phyloP scores from a whole-genome alignment of 2,329 filamentous ascomycete species.

The Aspergillus melleus region DNA sequence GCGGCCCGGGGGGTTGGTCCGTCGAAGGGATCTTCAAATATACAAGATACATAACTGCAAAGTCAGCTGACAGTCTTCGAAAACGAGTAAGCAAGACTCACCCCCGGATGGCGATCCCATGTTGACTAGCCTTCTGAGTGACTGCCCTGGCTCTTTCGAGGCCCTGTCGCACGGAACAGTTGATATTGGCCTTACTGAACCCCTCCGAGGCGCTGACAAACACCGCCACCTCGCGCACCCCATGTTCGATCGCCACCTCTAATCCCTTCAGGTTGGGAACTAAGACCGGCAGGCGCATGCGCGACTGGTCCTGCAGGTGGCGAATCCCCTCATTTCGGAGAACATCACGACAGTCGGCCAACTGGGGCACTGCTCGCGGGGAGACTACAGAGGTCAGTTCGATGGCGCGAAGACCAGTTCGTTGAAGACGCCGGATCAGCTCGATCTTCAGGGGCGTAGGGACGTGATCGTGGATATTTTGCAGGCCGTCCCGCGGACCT shows the following conservation, averaged over 20 bases:
- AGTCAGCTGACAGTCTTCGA: not conserved
- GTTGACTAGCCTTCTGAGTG: conserved; percentile 24
- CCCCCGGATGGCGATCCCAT: conserved; percentile 37
- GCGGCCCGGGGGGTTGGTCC: conserved; percentile 54
- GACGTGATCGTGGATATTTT: conserved; percentile 76
- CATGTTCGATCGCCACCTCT: conserved; percentile 57
- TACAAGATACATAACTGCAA: conserved; percentile 40
- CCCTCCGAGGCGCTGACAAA: conserved; percentile 45
- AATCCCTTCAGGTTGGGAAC: conserved; percentile 44
- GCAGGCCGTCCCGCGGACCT: conserved; percentile 80
- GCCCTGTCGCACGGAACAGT: conserved; percentile 41
- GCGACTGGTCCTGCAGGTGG: conserved; percentile 55
- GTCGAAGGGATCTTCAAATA: conserved; percentile 50
- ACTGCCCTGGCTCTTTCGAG: conserved; percentile 36
- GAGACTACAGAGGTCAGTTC: conserved; percentile 82
- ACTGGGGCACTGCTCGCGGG: conserved; percentile 82
- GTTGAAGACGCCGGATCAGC: conserved; percentile 67
- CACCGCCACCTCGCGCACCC: conserved; percentile 41
- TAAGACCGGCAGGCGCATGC: conserved; percentile 38
- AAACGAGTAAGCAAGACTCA: conserved; percentile 13
- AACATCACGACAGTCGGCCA: conserved; percentile 42
- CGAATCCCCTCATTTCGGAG: conserved; percentile 16
- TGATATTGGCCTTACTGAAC: conserved; percentile 45
- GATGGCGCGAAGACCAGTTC: conserved; percentile 70
- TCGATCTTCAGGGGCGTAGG: conserved; percentile 73